These are phyloP conservation scores for Cercospora citrullina DNA, from an alignment of 2,329 filamentous ascomycete species.

Conservation along the genomic window DNA sequence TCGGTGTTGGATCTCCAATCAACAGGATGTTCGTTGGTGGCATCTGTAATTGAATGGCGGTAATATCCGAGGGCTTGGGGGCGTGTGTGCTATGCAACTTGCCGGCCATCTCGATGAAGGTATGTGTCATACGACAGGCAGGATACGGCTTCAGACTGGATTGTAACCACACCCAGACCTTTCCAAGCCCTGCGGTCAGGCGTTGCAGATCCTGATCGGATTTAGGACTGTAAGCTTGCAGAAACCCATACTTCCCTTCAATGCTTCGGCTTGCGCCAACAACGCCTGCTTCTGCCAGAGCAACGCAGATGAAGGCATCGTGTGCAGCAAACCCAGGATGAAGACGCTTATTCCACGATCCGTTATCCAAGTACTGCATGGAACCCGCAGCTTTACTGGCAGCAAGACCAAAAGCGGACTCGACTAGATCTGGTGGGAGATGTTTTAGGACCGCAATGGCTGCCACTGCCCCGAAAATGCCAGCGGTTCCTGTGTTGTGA, in stretches of 20 bases:
- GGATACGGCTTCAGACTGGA: conserved; percentile 36
- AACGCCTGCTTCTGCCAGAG: conserved; percentile 41
- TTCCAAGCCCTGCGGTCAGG: conserved; percentile 28
- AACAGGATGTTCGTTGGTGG: conserved; percentile 31
- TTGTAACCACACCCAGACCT: conserved; percentile 32
- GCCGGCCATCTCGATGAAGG: conserved; percentile 36
- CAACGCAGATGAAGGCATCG: conserved; percentile 42
- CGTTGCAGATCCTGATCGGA: conserved; percentile 28
- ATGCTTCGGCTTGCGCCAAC: conserved; percentile 32
- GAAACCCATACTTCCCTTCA: conserved; percentile 36
- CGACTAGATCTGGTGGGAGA: conserved; percentile 31
- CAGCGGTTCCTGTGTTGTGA: conserved; percentile 42
- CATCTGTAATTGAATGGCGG: conserved; percentile 27
- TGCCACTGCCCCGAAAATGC: conserved; percentile 42
- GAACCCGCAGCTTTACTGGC: conserved; percentile 42
- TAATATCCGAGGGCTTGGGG: conserved; percentile 23
- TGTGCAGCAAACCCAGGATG: conserved; percentile 44
- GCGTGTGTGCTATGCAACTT: conserved; percentile 18
- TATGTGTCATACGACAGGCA: conserved; percentile 38
- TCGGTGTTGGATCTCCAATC: conserved; percentile 39
- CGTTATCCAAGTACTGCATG: conserved; percentile 45
- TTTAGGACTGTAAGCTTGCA: conserved; percentile 36
- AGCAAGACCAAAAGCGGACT: conserved; percentile 42
- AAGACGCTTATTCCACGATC: conserved; percentile 43
- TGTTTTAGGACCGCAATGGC: conserved; percentile 37